phyloP scores from a whole-genome alignment of 345 rosid species.

The Euphorbia pulcherrima region DNA sequence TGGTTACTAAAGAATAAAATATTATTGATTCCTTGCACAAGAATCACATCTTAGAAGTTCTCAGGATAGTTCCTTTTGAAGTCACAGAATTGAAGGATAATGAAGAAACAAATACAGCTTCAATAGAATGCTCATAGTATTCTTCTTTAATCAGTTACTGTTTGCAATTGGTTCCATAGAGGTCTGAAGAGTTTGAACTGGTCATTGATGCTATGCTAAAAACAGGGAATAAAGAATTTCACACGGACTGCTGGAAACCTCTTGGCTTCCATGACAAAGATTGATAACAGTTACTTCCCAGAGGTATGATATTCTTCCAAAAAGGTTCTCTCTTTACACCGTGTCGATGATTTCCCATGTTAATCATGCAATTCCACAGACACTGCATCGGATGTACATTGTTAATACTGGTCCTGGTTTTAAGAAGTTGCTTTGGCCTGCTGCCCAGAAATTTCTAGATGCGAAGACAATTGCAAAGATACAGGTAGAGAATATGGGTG shows the following conservation, averaged over 20 bases:
- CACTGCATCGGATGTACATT: slow-evolving; percentile 78
- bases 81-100: slow-evolving; percentile 1
- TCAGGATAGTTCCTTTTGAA: not conserved
- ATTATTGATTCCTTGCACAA: too few species aligned
- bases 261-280: slow-evolving; percentile 67
- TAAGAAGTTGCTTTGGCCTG: slow-evolving; percentile 97
- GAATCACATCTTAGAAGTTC: not conserved
- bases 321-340: slow-evolving; percentile 2
- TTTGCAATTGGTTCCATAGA: slow-evolving; percentile 9
- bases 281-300: slow-evolving; percentile 85
- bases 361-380: slow-evolving; percentile 43
- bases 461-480: slow-evolving; percentile 78
- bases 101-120: not conserved
- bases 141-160: not conserved
- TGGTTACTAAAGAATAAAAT: too few species aligned
- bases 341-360: slow-evolving; percentile 17
- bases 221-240: slow-evolving; percentile 89
- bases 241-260: slow-evolving; percentile 79
- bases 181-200: slow-evolving; percentile 21
- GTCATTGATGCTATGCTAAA: slow-evolving; percentile 22
- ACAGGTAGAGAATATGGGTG: slow-evolving; percentile 46
- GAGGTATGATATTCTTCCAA: slow-evolving; percentile 52
- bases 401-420: slow-evolving; percentile 96
- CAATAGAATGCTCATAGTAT: slow-evolving; percentile 2
- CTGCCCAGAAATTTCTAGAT: slow-evolving; percentile 93